Conservation (phyloP, 495 filamentous ascomycete species). For the Eremomyces bilateralis region DNA sequence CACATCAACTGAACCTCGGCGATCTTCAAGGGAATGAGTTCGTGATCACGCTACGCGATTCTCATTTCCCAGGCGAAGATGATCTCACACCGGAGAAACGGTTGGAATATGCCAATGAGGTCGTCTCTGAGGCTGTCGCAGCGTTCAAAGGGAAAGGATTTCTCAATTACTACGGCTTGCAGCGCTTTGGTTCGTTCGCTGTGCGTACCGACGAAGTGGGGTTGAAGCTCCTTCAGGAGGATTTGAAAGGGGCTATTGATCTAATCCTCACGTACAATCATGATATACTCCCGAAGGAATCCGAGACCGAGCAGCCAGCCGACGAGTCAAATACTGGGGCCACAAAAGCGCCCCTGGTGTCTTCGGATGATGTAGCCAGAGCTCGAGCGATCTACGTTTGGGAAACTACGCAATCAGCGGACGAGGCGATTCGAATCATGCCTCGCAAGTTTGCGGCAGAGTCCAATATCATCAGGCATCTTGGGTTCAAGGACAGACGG, state of each 20-base stretch:
- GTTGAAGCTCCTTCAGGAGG: constrained; percentile 55
- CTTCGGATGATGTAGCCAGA: constrained; percentile 52
- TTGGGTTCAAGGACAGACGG: constrained; percentile 22
- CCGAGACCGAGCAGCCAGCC: constrained; percentile 17
- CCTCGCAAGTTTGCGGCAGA: constrained; percentile 72
- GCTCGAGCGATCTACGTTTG: constrained; percentile 57
- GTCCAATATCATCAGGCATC: constrained; percentile 48
- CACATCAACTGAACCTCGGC: constrained; percentile 52
- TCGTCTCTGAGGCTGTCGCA: constrained; percentile 33
- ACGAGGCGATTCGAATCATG: constrained; percentile 39
- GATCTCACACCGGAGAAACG: constrained; percentile 16
- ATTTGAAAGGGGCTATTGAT: constrained; percentile 59
- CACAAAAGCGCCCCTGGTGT: constrained; percentile 16
- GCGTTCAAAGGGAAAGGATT: constrained; percentile 47
- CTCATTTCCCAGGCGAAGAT: constrained; percentile 34
- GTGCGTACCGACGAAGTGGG: constrained; percentile 67
- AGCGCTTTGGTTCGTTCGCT: constrained; percentile 74
- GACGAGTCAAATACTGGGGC: constrained; percentile 1
- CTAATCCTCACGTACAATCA: constrained; percentile 39
- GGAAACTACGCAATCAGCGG: constrained; percentile 29
- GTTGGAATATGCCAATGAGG: constrained; percentile 21
- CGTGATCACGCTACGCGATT: constrained; percentile 69
- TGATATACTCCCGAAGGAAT: constrained; percentile 22
- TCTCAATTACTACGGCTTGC: constrained; percentile 90
- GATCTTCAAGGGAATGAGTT: constrained; percentile 82